Evolutionary conservation across 2,329 filamentous ascomycete species (phyloP), one percentile per base, ranked within the genome.

Genomic region (Trichoderma lentiforme): DNA sequence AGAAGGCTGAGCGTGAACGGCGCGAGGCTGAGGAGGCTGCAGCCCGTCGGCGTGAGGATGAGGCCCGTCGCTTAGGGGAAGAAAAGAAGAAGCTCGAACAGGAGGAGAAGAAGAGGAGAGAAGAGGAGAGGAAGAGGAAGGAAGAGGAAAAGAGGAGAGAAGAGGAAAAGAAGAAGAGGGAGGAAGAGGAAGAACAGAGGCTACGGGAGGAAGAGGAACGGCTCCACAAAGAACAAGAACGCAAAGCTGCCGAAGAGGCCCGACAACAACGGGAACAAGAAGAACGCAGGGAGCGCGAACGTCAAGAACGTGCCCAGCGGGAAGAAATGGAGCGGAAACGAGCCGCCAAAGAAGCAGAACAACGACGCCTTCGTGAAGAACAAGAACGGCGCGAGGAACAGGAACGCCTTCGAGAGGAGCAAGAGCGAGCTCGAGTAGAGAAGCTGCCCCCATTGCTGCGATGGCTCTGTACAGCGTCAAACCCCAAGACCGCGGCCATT

Each of bases 381-480:
- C 75, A 84, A 77, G 86, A 87, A 73, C 82, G 82, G 9, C 86
- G 83, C 56, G 83, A 83, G 56, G 87, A 88, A 74, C 81, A 84
- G 71, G 84, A 83, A 70, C 84, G 86, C 61, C 77, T 86, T 14
- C 85, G 83, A 30, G 84, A 88, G 74, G 87, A 91, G 75, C 83
- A 88, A 76, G 87, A 90, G 75, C 84, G 84, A 32, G 80, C 82
- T 36, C 85, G 88, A 18, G 76, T 91, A 32, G 84, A 86, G 51
- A 90, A 87, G 74, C 79, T 91, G 21, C 90, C 90, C 4, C 85
- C 88, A 51, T 81, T 91, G 39, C 79, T 92, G 58, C 86, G 86
- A 62, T 91, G 89, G 89, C 84, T 92, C 28, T 86, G 89, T 69
- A 80, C 79, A 24, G 85, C 83, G 62, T 77, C 83, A 6, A 85